A percentile compares a stretch with the other conserved stretches of the same genome.
These are phyloP conservation scores for Madurella fahalii DNA, from an alignment of 2,329 filamentous ascomycete species.

Conservation along the genomic window DNA sequence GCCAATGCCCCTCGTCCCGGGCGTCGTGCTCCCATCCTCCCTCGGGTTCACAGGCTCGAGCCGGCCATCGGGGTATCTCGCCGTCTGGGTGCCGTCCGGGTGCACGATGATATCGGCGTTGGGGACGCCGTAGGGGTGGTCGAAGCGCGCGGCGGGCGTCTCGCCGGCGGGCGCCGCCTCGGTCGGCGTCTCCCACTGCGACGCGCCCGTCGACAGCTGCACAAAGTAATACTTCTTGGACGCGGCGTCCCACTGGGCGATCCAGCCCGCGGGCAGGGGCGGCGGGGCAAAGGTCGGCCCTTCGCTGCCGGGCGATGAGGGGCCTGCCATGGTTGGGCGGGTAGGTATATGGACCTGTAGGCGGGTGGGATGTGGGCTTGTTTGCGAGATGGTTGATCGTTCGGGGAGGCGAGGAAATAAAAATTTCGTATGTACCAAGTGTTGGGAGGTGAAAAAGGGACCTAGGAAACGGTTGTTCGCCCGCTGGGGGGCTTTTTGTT, in stretches of 20 bases:
- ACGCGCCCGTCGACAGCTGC: conserved; percentile 66
- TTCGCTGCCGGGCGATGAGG: conserved; percentile 54
- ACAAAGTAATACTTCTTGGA: conserved; percentile 68
- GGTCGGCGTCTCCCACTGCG: conserved; percentile 71
- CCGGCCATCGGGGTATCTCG: conserved; percentile 56
- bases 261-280: conserved; percentile 61
- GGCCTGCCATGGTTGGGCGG: conserved; percentile 47
- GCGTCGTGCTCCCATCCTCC: conserved; percentile 24
- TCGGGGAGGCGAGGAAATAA: no score
- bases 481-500: background rate
- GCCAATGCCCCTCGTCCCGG: conserved; percentile 31
- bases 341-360: background rate
- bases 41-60: conserved; percentile 55
- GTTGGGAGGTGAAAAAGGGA: background rate
- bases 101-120: conserved; percentile 55
- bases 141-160: conserved; percentile 50
- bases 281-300: conserved; percentile 59
- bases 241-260: conserved; percentile 63
- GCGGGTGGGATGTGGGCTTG: background rate
- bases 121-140: conserved; percentile 61
- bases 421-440: background rate
- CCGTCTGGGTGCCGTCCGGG: conserved; percentile 58
- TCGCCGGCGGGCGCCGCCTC: conserved; percentile 56
- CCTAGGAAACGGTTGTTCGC: background rate
- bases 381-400: background rate